Evolutionary conservation across 805 yeast genomes (phyloP).

Genomic region (Candida nitratophila): DNA sequence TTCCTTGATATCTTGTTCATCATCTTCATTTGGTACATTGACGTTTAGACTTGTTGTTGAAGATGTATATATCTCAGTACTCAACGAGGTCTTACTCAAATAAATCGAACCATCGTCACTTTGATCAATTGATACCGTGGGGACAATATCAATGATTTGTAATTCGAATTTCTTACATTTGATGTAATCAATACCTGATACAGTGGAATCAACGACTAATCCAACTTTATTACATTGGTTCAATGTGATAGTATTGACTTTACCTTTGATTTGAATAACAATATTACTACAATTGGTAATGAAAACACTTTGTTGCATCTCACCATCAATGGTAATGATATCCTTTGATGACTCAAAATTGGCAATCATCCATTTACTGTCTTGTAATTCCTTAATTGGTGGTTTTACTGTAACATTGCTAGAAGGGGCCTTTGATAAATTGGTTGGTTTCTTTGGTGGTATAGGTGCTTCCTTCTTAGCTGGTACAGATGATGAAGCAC

Average conservation of each 20-base stretch:
- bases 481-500: conserved; percentile 48
- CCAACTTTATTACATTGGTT: conserved; percentile 68
- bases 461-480: conserved; percentile 51
- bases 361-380: conserved; percentile 85
- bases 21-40: conserved; percentile 66
- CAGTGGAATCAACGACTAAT: conserved; percentile 73
- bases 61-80: conserved; percentile 74
- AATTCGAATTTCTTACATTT: conserved; percentile 75
- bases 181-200: conserved; percentile 83
- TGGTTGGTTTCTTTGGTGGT: conserved; percentile 78
- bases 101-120: conserved; percentile 81
- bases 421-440: conserved; percentile 32
- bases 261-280: conserved; percentile 81
- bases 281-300: conserved; percentile 73
- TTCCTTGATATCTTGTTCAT: conserved; percentile 56
- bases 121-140: conserved; percentile 82
- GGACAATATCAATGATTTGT: conserved; percentile 77
- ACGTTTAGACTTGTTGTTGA: conserved; percentile 81
- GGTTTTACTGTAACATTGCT: conserved; percentile 30
- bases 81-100: conserved; percentile 63
- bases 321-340: conserved; percentile 65
- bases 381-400: conserved; percentile 62
- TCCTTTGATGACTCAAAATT: conserved; percentile 62
- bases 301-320: conserved; percentile 81
- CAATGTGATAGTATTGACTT: conserved; percentile 81